Evolutionary conservation across 306 rosid genomes (phyloP).

Genomic region (Glycine tomentella): DNA sequence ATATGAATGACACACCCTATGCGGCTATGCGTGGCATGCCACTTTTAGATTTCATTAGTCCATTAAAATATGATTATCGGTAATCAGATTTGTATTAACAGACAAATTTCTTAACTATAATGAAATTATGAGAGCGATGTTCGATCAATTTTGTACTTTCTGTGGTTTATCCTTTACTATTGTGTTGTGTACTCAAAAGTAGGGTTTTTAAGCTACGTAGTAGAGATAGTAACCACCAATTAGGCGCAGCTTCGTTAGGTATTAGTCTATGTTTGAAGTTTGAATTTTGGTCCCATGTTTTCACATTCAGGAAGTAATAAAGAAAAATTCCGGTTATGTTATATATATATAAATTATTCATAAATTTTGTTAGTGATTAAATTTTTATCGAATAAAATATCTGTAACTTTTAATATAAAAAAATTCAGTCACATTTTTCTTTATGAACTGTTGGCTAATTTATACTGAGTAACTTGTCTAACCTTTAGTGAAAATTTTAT

Average conservation of each 20-base stretch:
- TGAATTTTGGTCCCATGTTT: conserved; percentile 21
- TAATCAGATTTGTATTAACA: conserved; percentile 15
- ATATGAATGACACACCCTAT: conserved; percentile 38
- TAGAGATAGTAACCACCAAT: conserved; percentile 34
- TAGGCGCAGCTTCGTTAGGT: conserved; percentile 47
- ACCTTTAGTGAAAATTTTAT: too few relatives aligned
- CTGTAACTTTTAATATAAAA: too few relatives aligned
- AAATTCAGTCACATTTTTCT: too few relatives aligned
- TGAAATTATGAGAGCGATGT: conserved; percentile 15
- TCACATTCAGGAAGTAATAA: background rate
- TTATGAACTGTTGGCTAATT: too few relatives aligned
- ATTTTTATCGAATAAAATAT: too few relatives aligned
- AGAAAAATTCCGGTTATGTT: background rate
- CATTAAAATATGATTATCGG: conserved; percentile 11
- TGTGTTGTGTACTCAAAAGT: background rate
- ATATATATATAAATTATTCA: too few relatives aligned
- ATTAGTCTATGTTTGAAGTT: conserved; percentile 21
- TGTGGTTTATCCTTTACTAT: background rate
- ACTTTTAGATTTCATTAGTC: conserved; percentile 24
- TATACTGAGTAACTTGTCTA: too few relatives aligned
- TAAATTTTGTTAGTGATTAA: too few relatives aligned
- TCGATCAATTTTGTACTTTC: background rate
- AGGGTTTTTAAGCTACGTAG: conserved; percentile 27
- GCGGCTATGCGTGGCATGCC: conserved; percentile 43
- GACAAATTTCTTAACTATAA: conserved; percentile 29